Conservation (phyloP, 2,329 filamentous ascomycete species). For the Sporothrix luriei region DNA sequence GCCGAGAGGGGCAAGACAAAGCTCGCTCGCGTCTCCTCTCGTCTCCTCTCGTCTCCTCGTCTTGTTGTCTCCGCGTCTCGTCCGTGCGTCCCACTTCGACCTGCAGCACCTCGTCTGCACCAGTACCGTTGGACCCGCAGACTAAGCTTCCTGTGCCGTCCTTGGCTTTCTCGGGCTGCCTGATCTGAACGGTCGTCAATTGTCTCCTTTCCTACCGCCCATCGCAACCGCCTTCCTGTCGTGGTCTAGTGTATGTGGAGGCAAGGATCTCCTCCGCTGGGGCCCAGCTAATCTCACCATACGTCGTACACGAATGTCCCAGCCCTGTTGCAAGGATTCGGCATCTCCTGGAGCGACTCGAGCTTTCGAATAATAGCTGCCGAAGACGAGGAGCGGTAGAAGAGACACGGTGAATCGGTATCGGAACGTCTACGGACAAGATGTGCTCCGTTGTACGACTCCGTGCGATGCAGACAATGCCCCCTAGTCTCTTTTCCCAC, state of each 20-base stretch:
- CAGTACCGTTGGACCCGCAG: slow-evolving; percentile 16
- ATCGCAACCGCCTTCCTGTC: slow-evolving; percentile 15
- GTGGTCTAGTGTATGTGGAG: neutral
- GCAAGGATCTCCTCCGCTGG: neutral
- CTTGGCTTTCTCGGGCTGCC: neutral
- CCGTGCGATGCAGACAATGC: neutral
- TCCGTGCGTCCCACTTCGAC: slow-evolving; percentile 3
- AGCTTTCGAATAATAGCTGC: neutral
- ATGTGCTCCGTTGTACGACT: neutral
- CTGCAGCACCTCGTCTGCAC: neutral
- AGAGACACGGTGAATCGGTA: neutral
- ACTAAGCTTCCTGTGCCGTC: slow-evolving; percentile 9
- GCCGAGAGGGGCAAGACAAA: neutral
- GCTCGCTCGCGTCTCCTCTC: neutral
- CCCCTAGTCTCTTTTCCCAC: neutral
- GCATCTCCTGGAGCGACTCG: neutral
- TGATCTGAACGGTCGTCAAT: neutral
- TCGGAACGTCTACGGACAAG: neutral
- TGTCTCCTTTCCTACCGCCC: neutral
- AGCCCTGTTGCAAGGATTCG: neutral
- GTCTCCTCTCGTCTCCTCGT: neutral
- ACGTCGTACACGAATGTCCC: too few relatives aligned
- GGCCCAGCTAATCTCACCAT: neutral
- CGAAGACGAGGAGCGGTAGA: neutral
- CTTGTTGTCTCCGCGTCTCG: neutral